These are phyloP conservation scores for Plasmopara viticola DNA, from an alignment of 352 stramenopile species.

Conservation along the genomic window DNA sequence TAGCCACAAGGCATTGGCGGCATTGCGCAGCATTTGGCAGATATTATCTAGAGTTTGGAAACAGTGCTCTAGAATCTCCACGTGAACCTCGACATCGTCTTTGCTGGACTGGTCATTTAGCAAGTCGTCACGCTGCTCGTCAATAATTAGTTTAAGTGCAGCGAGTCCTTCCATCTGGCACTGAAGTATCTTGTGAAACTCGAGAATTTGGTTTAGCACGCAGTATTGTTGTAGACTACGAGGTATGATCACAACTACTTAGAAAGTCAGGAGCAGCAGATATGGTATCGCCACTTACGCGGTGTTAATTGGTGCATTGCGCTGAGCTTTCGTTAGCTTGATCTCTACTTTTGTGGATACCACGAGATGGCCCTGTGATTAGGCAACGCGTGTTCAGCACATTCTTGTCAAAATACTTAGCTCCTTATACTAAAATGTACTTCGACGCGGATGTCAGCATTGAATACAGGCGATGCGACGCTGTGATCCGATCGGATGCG, in stretches of 20 bases:
- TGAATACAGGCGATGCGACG: conserved; percentile 38
- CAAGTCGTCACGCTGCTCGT: conserved; percentile 36
- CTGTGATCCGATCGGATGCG: conserved; percentile 62
- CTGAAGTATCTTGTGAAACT: conserved; percentile 71
- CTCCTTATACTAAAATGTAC: conserved; percentile 11
- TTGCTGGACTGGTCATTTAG: conserved; percentile 29
- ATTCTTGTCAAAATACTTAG: too few species aligned
- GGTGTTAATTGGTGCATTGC: conserved; percentile 40
- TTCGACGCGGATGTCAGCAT: conserved; percentile 67
- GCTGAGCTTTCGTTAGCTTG: conserved; percentile 53
- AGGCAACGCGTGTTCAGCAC: conserved; percentile 8
- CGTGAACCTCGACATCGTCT: conserved; percentile 47
- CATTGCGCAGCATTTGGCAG: conserved; percentile 61
- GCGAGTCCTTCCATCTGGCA: conserved; percentile 44
- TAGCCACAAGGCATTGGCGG: conserved; percentile 62
- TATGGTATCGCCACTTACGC: conserved; percentile 27
- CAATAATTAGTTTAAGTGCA: conserved; percentile 44
- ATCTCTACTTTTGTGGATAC: conserved; percentile 65
- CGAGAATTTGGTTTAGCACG: conserved; percentile 79
- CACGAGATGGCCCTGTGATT: conserved; percentile 61
- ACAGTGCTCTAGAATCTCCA: conserved; percentile 44
- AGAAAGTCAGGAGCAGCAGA: background rate
- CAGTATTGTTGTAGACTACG: conserved; percentile 72
- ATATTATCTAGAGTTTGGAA: conserved; percentile 47
- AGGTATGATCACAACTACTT: background rate